Evolutionary conservation across 441 rosid genomes (phyloP).

Genomic region (Pelargonium cotyledonis): DNA sequence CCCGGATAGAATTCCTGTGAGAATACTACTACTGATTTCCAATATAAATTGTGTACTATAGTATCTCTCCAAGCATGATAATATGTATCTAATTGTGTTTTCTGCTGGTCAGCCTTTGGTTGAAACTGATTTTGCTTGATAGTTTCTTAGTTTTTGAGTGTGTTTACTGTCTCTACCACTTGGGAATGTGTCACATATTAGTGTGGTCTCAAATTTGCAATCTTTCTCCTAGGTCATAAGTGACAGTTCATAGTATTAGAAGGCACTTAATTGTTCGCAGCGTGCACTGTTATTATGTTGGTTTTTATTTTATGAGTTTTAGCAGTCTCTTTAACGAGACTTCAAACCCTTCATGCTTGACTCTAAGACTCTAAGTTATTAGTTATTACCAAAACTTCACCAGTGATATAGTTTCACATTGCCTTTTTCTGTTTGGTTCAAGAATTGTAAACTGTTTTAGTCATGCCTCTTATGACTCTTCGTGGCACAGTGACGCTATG

Average conservation of each 20-base stretch:
- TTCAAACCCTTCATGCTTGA: no score
- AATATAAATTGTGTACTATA: background rate
- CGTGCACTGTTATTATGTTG: no score
- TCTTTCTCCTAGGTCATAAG: background rate
- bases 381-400: no score
- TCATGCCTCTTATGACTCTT: background rate
- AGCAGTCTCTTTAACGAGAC: no score
- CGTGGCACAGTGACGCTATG: background rate
- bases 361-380: no score
- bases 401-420: background rate
- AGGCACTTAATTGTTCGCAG: no score
- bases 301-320: no score
- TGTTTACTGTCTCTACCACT: background rate
- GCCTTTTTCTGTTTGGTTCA: background rate
- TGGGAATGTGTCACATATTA: background rate
- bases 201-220: background rate
- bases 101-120: background rate
- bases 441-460: background rate
- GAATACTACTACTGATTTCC: conserved; percentile 11
- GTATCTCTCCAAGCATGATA: background rate
- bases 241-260: background rate
- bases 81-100: background rate
- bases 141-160: background rate
- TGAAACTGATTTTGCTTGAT: background rate
- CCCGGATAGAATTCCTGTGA: conserved; percentile 67